Evolutionary conservation across 176 grass and related monocot species (phyloP).

Genomic region (Urochloa ruziziensis): DNA sequence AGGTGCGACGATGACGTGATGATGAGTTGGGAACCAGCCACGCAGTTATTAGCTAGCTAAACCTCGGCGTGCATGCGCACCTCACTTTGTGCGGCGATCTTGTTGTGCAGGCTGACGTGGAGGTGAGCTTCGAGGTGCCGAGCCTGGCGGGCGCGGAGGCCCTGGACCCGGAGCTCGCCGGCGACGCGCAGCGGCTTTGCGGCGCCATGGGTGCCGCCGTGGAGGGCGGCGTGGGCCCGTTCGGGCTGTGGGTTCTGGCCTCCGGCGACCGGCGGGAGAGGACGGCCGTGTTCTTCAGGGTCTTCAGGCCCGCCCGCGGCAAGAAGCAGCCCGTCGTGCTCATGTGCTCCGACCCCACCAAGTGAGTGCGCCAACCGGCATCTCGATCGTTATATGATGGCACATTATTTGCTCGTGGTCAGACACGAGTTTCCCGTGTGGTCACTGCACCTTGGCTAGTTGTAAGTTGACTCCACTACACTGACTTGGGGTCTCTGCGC

Average conservation of each 20-base stretch:
- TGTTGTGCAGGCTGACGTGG: conserved; percentile 48
- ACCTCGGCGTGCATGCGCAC: not conserved
- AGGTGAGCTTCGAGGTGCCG: too few species aligned
- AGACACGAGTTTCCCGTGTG: not conserved
- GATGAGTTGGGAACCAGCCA: too few species aligned
- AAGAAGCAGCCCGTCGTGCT: conserved; percentile 41
- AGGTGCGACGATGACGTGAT: not conserved
- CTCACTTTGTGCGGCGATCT: too few species aligned
- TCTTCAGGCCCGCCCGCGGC: conserved; percentile 33
- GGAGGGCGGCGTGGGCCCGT: conserved; percentile 67
- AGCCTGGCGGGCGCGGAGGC: conserved; percentile 56
- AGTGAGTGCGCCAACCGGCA: not conserved
- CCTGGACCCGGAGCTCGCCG: conserved; percentile 42
- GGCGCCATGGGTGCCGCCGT: conserved; percentile 32
- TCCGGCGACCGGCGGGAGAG: conserved; percentile 47
- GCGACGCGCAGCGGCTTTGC: conserved; percentile 58
- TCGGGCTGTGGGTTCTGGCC: conserved; percentile 70
- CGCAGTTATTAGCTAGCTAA: too few species aligned
- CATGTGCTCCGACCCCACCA: too few species aligned
- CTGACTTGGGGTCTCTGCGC: not conserved
- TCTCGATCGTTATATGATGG: not conserved
- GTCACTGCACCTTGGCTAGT: not conserved
- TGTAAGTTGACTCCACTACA: not conserved
- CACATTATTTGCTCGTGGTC: too few species aligned
- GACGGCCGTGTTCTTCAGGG: conserved; percentile 72